These are phyloP conservation scores for Cystobasidium tubakii DNA, from an alignment of 768 basidiomycete genomes.

Conservation along the genomic window DNA sequence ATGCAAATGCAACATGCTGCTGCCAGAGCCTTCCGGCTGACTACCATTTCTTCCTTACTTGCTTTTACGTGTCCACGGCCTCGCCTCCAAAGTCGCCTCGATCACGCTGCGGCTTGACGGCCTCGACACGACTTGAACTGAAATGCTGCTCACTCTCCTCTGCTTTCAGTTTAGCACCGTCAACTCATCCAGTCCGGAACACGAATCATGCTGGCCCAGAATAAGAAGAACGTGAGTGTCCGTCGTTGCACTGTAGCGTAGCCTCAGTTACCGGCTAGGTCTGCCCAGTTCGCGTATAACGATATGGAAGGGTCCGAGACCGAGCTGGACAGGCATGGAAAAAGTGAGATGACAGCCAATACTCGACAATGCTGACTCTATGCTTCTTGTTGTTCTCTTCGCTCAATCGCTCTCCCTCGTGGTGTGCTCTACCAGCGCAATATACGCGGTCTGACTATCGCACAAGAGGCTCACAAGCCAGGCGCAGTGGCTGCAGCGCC, in stretches of 20 bases:
- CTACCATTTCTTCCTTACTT: not conserved
- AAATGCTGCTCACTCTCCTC: not conserved
- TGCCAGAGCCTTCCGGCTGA: too few species aligned
- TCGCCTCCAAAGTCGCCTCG: conserved; percentile 6
- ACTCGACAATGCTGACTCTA: not conserved
- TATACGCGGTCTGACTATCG: conserved; percentile 43
- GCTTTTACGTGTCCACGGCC: not conserved
- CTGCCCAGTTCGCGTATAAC: not conserved
- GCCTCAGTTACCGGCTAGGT: not conserved
- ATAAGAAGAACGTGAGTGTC: conserved; percentile 37
- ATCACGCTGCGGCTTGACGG: not conserved
- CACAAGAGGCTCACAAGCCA: conserved; percentile 40
- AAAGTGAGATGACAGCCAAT: too few species aligned
- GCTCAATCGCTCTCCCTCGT: not conserved
- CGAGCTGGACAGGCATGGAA: too few species aligned
- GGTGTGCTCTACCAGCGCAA: conserved; percentile 38
- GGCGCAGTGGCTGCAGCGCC: conserved; percentile 34
- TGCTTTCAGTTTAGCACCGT: not conserved
- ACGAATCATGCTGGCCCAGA: not conserved
- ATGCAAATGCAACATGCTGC: too few species aligned
- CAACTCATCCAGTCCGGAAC: not conserved
- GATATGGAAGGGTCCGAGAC: too few species aligned
- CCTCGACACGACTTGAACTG: not conserved
- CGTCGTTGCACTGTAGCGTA: not conserved
- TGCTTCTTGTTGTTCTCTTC: not conserved